A percentile compares a stretch with the other conserved stretches of the same genome.
These are phyloP conservation scores for Jatropha curcas DNA, from an alignment of 345 rosid genomes.

Conservation along the genomic window DNA sequence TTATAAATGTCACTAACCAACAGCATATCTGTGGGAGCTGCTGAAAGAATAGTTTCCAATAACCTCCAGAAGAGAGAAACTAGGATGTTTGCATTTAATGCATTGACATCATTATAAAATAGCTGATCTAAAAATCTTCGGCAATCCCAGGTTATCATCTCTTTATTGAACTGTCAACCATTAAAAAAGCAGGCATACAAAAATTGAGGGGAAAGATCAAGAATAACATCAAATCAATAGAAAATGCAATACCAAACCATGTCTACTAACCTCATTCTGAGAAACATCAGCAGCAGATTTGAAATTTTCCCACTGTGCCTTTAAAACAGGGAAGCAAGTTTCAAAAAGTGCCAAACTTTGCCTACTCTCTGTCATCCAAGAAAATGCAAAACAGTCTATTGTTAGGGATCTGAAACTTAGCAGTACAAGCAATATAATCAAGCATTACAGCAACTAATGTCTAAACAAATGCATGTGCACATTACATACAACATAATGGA, in stretches of 20 bases:
- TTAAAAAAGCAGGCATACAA: conserved; percentile 18
- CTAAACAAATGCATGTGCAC: neutral
- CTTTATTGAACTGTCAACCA: conserved; percentile 43
- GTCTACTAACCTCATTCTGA: conserved; percentile 53
- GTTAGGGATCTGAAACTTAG: neutral
- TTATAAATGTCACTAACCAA: conserved; percentile 48
- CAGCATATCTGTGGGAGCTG: conserved; percentile 35
- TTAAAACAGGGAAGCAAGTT: conserved; percentile 66
- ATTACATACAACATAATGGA: neutral
- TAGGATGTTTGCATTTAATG: conserved; percentile 50
- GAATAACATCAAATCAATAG: neutral
- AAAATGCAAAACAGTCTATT: conserved; percentile 24
- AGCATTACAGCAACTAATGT: too few relatives aligned
- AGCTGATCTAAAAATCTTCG: conserved; percentile 57
- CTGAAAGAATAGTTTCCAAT: conserved; percentile 45
- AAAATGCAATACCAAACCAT: conserved; percentile 9
- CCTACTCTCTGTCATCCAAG: conserved; percentile 41
- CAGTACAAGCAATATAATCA: neutral
- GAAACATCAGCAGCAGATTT: conserved; percentile 40
- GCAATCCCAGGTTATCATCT: conserved; percentile 59
- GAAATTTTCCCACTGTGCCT: conserved; percentile 64
- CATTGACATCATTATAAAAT: conserved; percentile 42
- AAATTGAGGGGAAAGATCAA: neutral
- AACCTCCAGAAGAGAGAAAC: conserved; percentile 71
- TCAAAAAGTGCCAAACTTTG: conserved; percentile 55